phyloP scores from a whole-genome alignment of 1,139 yeast genomes.

The Yamadazyma aaseri region DNA sequence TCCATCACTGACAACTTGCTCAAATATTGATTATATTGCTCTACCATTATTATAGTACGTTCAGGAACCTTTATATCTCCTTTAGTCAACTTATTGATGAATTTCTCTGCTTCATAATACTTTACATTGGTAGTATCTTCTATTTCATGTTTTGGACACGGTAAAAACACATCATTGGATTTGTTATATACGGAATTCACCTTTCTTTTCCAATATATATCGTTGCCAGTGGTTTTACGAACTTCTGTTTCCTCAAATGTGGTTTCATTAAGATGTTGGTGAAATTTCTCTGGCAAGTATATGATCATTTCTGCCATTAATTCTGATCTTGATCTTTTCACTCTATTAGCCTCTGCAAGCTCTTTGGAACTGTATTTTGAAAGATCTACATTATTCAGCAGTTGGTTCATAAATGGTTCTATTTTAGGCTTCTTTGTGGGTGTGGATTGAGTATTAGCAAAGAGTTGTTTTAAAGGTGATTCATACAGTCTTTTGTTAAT shows the following conservation, averaged over 20 bases:
- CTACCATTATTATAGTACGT: conserved; percentile 43
- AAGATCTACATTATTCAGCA: no score
- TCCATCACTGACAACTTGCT: conserved; percentile 43
- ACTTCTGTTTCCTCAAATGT: conserved; percentile 33
- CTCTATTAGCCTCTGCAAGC: conserved; percentile 51
- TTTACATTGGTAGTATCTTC: conserved; percentile 46
- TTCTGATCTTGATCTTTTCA: conserved; percentile 48
- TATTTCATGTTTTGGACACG: conserved; percentile 39
- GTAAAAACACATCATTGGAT: conserved; percentile 51
- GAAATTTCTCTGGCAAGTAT: conserved; percentile 18
- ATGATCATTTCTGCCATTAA: conserved; percentile 51
- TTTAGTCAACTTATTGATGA: conserved; percentile 35
- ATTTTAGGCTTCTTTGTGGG: background rate
- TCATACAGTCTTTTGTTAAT: no score
- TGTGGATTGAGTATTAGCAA: no score
- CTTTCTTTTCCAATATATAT: conserved; percentile 35
- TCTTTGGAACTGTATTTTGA: conserved; percentile 24
- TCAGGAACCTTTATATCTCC: conserved; percentile 11
- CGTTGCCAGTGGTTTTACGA: conserved; percentile 4
- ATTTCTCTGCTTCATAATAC: conserved; percentile 45
- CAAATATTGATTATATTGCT: conserved; percentile 47
- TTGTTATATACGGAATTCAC: conserved; percentile 42
- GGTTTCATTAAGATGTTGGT: conserved; percentile 14
- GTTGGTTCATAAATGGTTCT: no score
- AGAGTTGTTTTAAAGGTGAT: no score